Evolutionary conservation across 129 eudicot species (phyloP), one percentile per base, ranked within the genome.

Genomic region (Oenanthe sinensis): DNA sequence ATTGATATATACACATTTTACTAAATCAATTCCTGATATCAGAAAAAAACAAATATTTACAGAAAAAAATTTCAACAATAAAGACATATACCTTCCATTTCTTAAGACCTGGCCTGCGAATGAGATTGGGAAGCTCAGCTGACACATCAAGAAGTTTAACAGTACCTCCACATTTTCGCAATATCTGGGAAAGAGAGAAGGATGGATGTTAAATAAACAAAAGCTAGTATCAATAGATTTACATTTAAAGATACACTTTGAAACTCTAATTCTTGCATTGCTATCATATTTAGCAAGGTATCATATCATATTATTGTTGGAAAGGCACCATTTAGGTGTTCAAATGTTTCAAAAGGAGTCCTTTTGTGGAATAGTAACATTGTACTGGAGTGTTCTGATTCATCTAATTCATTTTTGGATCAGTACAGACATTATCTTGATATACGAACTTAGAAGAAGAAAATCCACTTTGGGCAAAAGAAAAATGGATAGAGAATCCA

Each of bases 131-230:
- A 79, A 92, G 97, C 85, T 90, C 95, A 63, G 74, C 48, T 40
- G 97, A 92, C 82, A 96, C 99, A 58, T 96, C 99, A 82, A 96
- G 80, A 79, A 96, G 97, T 79, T 96, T 96, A 86, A 96, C 85
- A 48, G 95, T 79, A 49, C 86, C 97, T 52, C 86, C 91, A 82
- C 99, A 92, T 80, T 94, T 89, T 79, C 97, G 84, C 80, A 96
- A 78, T 84, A 96, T 82, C 99, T 96, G 87, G 55, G 68, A 40
- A 71, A 49, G 68, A 30, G 68, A 78, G 75, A 78, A 67, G n/a
- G 20, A 19, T 74, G 5, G 24, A 74, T 60, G 33, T 24, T n/a
- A 60, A 60, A 60, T 60, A n/a, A n/a, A 60, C 9, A 5, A 60
- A 60, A 60, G 68, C 68, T 24, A 60, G 33, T 12, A 60, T 60